Conservation (phyloP, 306 rosid genomes). For the Urtica urens region DNA sequence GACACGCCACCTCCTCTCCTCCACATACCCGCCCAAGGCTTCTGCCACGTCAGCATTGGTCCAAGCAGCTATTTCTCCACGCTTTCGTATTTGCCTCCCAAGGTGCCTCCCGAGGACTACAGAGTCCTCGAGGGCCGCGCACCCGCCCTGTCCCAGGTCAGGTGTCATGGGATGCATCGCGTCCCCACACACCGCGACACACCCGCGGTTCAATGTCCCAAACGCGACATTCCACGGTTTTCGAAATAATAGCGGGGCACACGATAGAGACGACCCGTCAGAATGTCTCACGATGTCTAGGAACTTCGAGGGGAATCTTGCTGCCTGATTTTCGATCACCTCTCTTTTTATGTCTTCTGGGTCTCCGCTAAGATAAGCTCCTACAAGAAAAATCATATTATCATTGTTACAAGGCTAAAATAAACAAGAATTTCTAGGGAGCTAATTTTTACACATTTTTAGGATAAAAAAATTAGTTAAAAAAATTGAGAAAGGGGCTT, state of each 20-base stretch:
- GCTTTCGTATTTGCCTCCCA: neutral
- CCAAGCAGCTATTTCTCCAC: neutral
- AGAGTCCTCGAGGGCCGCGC: constrained; percentile 14
- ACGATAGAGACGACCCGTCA: constrained; percentile 10
- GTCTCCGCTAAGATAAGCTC: neutral
- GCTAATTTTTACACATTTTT: too few relatives aligned
- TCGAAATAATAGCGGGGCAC: constrained; percentile 10
- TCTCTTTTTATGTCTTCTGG: constrained; percentile 8
- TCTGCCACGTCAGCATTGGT: neutral
- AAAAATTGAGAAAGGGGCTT: too few relatives aligned
- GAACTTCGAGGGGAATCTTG: constrained; percentile 6
- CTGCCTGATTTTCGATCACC: constrained; percentile 10
- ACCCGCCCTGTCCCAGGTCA: constrained; percentile 12
- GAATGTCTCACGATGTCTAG: constrained; percentile 1
- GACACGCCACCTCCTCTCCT: constrained; percentile 21
- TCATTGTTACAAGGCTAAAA: too few relatives aligned
- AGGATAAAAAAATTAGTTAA: too few relatives aligned
- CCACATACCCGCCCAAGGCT: constrained; percentile 5
- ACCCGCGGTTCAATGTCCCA: constrained; percentile 4
- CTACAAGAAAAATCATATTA: too few relatives aligned
- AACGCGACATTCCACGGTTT: constrained; percentile 18
- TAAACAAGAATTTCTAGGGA: too few relatives aligned
- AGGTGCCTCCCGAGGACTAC: constrained; percentile 6
- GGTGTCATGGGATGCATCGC: constrained; percentile 27
- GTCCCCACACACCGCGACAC: constrained; percentile 15